These are phyloP conservation scores for Bryoerythrophyllum caledonicum DNA, from an alignment of 225 moss, liverwort and hornwort genomes.

Conservation along the genomic window DNA sequence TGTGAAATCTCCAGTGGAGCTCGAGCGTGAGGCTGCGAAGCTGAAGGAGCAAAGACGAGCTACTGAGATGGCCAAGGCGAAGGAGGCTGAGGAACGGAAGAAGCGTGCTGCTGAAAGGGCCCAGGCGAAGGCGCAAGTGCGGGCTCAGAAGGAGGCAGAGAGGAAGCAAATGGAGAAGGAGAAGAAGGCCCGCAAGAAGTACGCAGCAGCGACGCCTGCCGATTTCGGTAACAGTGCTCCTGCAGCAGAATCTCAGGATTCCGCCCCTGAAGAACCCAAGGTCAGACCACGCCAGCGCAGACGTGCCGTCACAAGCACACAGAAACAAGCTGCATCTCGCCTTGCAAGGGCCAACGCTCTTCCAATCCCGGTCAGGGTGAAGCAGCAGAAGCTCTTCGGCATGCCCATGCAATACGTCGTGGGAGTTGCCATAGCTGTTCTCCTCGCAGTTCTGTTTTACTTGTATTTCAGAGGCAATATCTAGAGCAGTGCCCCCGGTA, in stretches of 20 bases:
- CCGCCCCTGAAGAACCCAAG: conserved; percentile 18
- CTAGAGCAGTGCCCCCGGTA: not conserved
- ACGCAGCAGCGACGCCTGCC: conserved; percentile 9
- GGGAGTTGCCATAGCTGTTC: conserved; percentile 19
- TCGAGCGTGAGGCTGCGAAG: conserved; percentile 52
- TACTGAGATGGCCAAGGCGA: conserved; percentile 78
- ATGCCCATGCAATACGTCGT: conserved; percentile 34
- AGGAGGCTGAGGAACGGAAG: conserved; percentile 82
- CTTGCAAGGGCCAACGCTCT: conserved; percentile 25
- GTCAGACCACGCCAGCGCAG: conserved; percentile 27
- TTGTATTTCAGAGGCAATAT: not conserved
- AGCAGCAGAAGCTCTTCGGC: conserved; percentile 38
- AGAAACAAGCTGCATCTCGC: conserved; percentile 31
- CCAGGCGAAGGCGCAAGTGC: conserved; percentile 58
- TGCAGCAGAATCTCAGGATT: conserved; percentile 21
- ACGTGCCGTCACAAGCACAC: too few species aligned
- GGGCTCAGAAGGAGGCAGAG: conserved; percentile 82
- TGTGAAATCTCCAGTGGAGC: conserved; percentile 31
- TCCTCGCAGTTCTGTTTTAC: conserved; percentile 10
- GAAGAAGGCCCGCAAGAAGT: conserved; percentile 80
- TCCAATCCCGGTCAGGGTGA: conserved; percentile 22
- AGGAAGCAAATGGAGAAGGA: conserved; percentile 71
- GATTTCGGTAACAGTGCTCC: conserved; percentile 20
- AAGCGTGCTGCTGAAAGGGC: conserved; percentile 57
- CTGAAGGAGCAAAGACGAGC: conserved; percentile 65